A percentile compares a stretch with the other conserved stretches of the same genome.
These are phyloP conservation scores for Tremella fuciformis DNA, from an alignment of 768 basidiomycete genomes.

Conservation along the genomic window DNA sequence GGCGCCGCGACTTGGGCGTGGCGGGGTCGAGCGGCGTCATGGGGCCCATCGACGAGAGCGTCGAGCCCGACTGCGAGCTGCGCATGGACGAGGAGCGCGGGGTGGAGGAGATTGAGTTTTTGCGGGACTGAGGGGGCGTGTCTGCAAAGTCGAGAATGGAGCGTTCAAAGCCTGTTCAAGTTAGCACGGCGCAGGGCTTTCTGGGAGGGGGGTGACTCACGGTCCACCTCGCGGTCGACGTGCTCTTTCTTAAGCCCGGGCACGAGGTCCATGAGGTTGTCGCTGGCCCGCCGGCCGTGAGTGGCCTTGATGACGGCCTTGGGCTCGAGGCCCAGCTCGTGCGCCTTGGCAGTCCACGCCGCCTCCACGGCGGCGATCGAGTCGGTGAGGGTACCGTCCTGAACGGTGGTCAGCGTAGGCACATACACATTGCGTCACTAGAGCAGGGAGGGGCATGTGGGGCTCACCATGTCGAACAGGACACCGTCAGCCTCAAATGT, in stretches of 20 bases:
- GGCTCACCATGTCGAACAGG: constrained; percentile 42
- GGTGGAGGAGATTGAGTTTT: constrained; percentile 14
- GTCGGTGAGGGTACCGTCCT: constrained; percentile 62
- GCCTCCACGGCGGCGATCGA: constrained; percentile 72
- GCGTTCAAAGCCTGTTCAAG: constrained; percentile 25
- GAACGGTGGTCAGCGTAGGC: constrained; percentile 2
- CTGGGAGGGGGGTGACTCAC: constrained; percentile 20
- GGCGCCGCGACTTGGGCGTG: constrained; percentile 14
- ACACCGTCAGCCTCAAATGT: constrained; percentile 41
- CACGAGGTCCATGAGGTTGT: constrained; percentile 61
- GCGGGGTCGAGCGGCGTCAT: constrained; percentile 22
- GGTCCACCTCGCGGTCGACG: constrained; percentile 34
- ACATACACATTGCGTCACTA: neutral
- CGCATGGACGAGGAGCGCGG: neutral
- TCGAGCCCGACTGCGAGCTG: constrained; percentile 1
- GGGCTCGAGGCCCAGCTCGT: constrained; percentile 67
- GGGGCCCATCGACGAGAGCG: constrained; percentile 23
- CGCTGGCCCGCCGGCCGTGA: constrained; percentile 74
- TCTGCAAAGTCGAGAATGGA: constrained; percentile 40
- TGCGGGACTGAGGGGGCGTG: constrained; percentile 32
- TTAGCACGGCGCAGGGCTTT: neutral
- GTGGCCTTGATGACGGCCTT: constrained; percentile 68
- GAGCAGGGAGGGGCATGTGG: neutral
- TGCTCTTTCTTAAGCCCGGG: constrained; percentile 40
- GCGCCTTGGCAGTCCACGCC: constrained; percentile 70